phyloP scores from a whole-genome alignment of 2,329 filamentous ascomycete genomes.

The Nigrospora oryzae region DNA sequence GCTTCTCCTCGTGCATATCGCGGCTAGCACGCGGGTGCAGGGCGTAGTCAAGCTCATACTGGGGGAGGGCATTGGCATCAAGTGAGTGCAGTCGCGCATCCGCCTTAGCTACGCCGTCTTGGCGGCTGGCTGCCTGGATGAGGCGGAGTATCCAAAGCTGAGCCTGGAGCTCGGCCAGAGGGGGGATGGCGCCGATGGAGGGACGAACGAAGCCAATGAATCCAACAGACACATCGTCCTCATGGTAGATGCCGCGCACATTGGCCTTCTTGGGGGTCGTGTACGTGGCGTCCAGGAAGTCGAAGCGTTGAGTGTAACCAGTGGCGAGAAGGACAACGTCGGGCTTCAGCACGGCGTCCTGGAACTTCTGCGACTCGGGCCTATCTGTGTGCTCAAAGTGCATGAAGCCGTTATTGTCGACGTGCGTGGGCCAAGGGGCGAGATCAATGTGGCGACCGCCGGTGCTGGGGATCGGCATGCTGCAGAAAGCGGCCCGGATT shows the following conservation, averaged over 20 bases:
- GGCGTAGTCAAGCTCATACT: slow-evolving; percentile 30
- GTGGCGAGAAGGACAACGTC: slow-evolving; percentile 39
- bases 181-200: slow-evolving; percentile 34
- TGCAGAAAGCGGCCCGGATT: slow-evolving; percentile 27
- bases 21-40: slow-evolving; percentile 25
- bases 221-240: slow-evolving; percentile 26
- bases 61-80: slow-evolving; percentile 14
- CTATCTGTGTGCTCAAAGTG: slow-evolving; percentile 22
- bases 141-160: slow-evolving; percentile 36
- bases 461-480: slow-evolving; percentile 29
- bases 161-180: slow-evolving; percentile 38
- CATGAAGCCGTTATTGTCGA: slow-evolving; percentile 27
- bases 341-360: slow-evolving; percentile 21
- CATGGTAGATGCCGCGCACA: slow-evolving; percentile 44
- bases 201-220: slow-evolving; percentile 41
- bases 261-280: slow-evolving; percentile 36
- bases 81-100: neutral
- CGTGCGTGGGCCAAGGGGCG: slow-evolving; percentile 29
- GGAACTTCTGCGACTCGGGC: slow-evolving; percentile 17
- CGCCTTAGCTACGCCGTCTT: slow-evolving; percentile 6
- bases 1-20: slow-evolving; percentile 23
- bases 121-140: slow-evolving; percentile 18
- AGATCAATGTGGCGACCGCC: slow-evolving; percentile 31
- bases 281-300: slow-evolving; percentile 28
- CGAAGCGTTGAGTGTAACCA: slow-evolving; percentile 33